phyloP scores from a whole-genome alignment of 2,329 filamentous ascomycete species.

The Exophiala viscosa region DNA sequence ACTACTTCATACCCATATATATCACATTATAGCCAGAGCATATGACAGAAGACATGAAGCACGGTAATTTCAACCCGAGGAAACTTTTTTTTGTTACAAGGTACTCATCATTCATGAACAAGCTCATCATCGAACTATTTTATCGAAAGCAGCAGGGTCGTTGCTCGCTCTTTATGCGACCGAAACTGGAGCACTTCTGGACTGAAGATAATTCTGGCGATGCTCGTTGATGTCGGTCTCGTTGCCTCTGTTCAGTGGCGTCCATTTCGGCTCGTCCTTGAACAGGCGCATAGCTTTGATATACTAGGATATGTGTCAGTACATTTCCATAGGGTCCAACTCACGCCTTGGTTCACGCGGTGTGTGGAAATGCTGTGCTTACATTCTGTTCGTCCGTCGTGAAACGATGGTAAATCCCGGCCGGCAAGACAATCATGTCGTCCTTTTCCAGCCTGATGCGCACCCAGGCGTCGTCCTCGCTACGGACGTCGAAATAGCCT shows the following conservation, averaged over 20 bases:
- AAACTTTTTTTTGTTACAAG: no score
- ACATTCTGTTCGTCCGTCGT: conserved; percentile 91
- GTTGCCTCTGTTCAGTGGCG: conserved; percentile 73
- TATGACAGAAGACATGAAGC: no score
- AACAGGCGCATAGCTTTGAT: conserved; percentile 95
- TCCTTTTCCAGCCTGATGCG: conserved; percentile 77
- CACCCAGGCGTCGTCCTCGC: conserved; percentile 80
- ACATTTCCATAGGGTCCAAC: conserved; percentile 1
- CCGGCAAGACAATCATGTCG: conserved; percentile 88
- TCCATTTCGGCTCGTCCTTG: conserved; percentile 99
- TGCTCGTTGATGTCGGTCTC: conserved; percentile 76
- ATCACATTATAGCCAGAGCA: no score
- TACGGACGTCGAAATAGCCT: conserved; percentile 91
- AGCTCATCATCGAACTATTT: no score
- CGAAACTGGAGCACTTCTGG: conserved; percentile 24
- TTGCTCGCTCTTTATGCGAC: conserved; percentile 5
- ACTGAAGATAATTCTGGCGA: conserved; percentile 70
- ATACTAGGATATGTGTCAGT: conserved; percentile 56
- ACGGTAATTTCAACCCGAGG: no score
- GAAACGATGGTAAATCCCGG: conserved; percentile 96
- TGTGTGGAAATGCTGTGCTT: conserved; percentile 36
- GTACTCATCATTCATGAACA: background rate
- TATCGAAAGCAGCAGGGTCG: no score
- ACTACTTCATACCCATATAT: no score
- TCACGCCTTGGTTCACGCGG: background rate